phyloP scores from a whole-genome alignment of 129 eudicot genomes.

The Flaveria linearis region DNA sequence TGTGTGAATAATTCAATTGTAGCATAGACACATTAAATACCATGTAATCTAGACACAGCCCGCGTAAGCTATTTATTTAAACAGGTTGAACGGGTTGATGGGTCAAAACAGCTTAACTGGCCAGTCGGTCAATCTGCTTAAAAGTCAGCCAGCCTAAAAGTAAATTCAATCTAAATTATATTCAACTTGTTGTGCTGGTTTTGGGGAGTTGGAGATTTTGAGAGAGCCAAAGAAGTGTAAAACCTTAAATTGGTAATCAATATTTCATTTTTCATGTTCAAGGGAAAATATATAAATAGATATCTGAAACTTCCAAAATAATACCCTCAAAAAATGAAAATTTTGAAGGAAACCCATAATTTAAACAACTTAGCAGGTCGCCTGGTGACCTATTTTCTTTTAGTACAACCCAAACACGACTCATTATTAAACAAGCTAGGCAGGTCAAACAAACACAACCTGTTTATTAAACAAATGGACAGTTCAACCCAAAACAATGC shows the following conservation, averaged over 20 bases:
- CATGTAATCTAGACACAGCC: not conserved
- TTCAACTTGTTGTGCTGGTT: not conserved
- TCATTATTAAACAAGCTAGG: too few relatives aligned
- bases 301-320: too few relatives aligned
- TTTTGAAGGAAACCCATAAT: too few relatives aligned
- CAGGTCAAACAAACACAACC: too few relatives aligned
- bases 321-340: not conserved
- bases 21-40: not conserved
- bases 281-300: not conserved
- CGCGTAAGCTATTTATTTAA: not conserved
- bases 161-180: not conserved
- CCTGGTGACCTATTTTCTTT: too few relatives aligned
- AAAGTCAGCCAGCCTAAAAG: not conserved
- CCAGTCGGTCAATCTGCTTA: not conserved
- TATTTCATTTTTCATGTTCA: not conserved
- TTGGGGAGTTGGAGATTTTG: not conserved
- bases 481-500: too few relatives aligned
- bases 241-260: not conserved
- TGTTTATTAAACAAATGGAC: too few relatives aligned
- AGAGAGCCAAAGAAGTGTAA: not conserved
- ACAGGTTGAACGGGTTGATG: not conserved
- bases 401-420: too few relatives aligned
- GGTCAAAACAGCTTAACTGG: not conserved
- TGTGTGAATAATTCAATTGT: too few relatives aligned
- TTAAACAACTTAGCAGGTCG: too few relatives aligned